Percentiles rank a stretch among this genome's conserved stretches.
Evolutionary conservation across 2,329 filamentous ascomycete genomes (phyloP).

Genomic region (Diaporthe vaccinii): DNA sequence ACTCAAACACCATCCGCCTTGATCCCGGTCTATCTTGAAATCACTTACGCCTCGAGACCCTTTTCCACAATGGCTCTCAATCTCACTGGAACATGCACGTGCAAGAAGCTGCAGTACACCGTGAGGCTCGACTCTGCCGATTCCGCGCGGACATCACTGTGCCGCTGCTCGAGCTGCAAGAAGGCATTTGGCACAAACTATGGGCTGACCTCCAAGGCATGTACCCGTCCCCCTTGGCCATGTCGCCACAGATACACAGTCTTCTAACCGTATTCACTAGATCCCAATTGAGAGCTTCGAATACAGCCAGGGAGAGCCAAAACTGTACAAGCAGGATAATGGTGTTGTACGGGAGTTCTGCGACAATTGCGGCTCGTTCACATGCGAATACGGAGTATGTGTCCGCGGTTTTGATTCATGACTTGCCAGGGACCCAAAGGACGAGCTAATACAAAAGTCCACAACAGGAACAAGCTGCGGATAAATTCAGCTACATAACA

Average conservation of each 20-base stretch:
- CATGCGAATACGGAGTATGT: constrained; percentile 52
- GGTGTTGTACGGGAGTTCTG: constrained; percentile 52
- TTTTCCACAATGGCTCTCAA: constrained; percentile 36
- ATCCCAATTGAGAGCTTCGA: constrained; percentile 47
- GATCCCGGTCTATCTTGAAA: neutral
- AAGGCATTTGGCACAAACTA: constrained; percentile 52
- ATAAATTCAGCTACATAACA: constrained; percentile 58
- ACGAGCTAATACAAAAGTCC: neutral
- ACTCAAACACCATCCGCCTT: neutral
- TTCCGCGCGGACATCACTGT: constrained; percentile 50
- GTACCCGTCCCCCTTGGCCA: neutral
- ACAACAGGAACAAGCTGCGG: constrained; percentile 56
- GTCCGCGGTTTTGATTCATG: no score
- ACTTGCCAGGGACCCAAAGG: neutral
- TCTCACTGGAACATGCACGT: constrained; percentile 45
- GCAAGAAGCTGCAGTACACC: constrained; percentile 46
- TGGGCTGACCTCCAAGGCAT: constrained; percentile 50
- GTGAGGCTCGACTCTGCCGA: constrained; percentile 47
- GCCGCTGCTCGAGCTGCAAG: constrained; percentile 51
- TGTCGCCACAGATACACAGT: neutral
- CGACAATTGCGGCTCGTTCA: constrained; percentile 48
- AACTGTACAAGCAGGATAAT: constrained; percentile 49
- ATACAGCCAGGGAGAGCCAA: constrained; percentile 47
- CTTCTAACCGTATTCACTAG: constrained; percentile 43
- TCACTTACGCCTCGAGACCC: neutral